A percentile compares a stretch with the other conserved stretches of the same genome.
phyloP scores from a whole-genome alignment of 352 stramenopile genomes.

The Phytopythium oedochilum region DNA sequence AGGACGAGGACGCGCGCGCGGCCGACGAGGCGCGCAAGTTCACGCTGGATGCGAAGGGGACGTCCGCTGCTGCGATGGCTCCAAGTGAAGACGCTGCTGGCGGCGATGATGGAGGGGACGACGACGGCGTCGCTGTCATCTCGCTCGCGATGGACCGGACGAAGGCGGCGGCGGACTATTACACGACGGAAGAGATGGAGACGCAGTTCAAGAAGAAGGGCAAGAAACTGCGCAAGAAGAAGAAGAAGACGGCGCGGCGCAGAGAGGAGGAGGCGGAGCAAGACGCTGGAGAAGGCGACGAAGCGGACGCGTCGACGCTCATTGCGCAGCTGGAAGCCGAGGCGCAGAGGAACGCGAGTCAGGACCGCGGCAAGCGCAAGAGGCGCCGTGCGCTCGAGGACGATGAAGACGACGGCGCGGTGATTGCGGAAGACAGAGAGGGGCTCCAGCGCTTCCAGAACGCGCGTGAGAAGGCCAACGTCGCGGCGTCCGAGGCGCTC shows the following conservation, averaged over 20 bases:
- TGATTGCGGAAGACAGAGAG: slow-evolving; percentile 34
- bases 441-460: slow-evolving; percentile 66
- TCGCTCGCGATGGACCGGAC: slow-evolving; percentile 53
- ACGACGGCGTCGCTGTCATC: slow-evolving; percentile 40
- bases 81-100: not conserved
- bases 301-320: slow-evolving; percentile 22
- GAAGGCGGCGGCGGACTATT: slow-evolving; percentile 70
- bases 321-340: slow-evolving; percentile 68
- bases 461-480: slow-evolving; percentile 59
- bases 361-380: slow-evolving; percentile 59
- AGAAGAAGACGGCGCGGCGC: slow-evolving; percentile 50
- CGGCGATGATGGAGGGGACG: slow-evolving; percentile 20
- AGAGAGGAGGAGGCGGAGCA: slow-evolving; percentile 46
- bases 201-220: slow-evolving; percentile 81
- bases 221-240: slow-evolving; percentile 75
- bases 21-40: slow-evolving; percentile 46
- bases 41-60: slow-evolving; percentile 40
- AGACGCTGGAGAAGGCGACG: slow-evolving; percentile 16
- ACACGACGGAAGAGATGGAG: slow-evolving; percentile 79
- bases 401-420: slow-evolving; percentile 17
- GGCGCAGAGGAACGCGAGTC: slow-evolving; percentile 24
- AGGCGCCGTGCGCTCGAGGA: slow-evolving; percentile 21
- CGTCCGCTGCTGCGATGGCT: slow-evolving; percentile 4
- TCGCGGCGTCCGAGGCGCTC: slow-evolving; percentile 34
- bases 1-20: slow-evolving; percentile 59